Conservation (phyloP, 345 rosid species). For the Mercurialis annua region DNA sequence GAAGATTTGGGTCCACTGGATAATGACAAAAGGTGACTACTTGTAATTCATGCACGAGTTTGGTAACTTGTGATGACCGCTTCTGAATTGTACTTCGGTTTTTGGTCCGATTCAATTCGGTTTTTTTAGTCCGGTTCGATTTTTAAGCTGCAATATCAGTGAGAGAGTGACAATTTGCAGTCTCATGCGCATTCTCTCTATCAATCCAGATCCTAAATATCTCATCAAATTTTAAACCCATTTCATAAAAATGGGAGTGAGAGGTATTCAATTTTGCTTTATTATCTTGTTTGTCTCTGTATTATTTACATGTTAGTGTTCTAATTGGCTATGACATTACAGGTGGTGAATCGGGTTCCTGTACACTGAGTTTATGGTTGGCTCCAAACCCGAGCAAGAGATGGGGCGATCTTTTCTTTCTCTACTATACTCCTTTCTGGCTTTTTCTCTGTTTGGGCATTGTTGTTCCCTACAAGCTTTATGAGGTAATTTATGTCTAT, state of each 20-base stretch:
- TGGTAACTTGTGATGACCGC: too few relatives aligned
- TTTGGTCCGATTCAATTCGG: too few relatives aligned
- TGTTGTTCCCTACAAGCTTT: slow-evolving; percentile 83
- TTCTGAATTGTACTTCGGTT: too few relatives aligned
- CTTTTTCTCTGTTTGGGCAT: slow-evolving; percentile 82
- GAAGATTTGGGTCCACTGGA: neutral
- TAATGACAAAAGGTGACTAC: too few relatives aligned
- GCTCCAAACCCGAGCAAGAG: slow-evolving; percentile 81
- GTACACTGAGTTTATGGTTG: slow-evolving; percentile 56
- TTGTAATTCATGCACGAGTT: too few relatives aligned
- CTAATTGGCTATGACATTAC: neutral
- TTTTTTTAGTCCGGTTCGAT: too few relatives aligned
- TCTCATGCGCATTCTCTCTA: neutral
- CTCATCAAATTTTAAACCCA: neutral
- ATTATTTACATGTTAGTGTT: too few relatives aligned
- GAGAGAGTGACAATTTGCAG: neutral
- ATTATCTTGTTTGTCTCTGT: neutral
- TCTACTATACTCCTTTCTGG: slow-evolving; percentile 92
- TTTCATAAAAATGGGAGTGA: neutral
- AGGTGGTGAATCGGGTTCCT: slow-evolving; percentile 26
- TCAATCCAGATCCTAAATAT: neutral
- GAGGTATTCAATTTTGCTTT: neutral
- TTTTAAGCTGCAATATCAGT: too few relatives aligned
- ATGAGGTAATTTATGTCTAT: slow-evolving; percentile 69
- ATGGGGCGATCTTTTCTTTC: slow-evolving; percentile 97